Percentiles rank a stretch among this genome's conserved stretches.
phyloP scores from a whole-genome alignment of 345 rosid species.

The Turnera subulata region DNA sequence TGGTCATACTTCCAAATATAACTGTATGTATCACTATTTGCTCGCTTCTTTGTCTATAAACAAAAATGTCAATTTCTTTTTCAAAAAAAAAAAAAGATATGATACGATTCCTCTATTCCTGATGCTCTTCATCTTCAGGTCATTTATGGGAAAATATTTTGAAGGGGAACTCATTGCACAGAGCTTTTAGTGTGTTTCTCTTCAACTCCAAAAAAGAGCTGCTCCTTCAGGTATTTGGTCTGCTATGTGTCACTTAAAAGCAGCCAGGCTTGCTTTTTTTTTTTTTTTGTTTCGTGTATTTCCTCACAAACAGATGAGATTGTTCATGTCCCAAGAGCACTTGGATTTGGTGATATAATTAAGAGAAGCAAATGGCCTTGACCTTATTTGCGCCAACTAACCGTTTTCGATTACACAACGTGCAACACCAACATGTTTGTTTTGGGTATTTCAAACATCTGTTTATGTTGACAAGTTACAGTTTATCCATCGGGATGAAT shows the following conservation, averaged over 20 bases:
- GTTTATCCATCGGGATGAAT: too few species aligned
- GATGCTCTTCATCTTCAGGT: slow-evolving; percentile 45
- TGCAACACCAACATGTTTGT: too few species aligned
- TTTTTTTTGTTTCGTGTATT: not conserved
- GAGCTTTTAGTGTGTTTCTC: slow-evolving; percentile 96
- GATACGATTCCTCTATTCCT: too few species aligned
- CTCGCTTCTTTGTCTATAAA: not conserved
- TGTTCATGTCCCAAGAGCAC: not conserved
- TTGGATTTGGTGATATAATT: not conserved
- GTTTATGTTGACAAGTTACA: too few species aligned
- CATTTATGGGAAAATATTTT: slow-evolving; percentile 94
- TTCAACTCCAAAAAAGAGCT: slow-evolving; percentile 92
- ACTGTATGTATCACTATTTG: slow-evolving; percentile 47
- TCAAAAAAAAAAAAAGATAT: too few species aligned
- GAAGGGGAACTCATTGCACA: slow-evolving; percentile 71
- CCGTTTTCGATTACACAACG: too few species aligned
- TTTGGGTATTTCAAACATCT: too few species aligned
- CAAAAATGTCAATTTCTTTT: not conserved
- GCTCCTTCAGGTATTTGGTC: slow-evolving; percentile 77
- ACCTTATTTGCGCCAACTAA: too few species aligned
- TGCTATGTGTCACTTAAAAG: not conserved
- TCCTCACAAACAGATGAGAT: not conserved
- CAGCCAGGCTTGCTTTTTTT: not conserved
- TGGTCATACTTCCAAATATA: slow-evolving; percentile 84
- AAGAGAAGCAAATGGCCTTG: not conserved